Evolutionary conservation across 78 protist genomes (phyloP).

Genomic region (Dictyostelium intermedium): DNA sequence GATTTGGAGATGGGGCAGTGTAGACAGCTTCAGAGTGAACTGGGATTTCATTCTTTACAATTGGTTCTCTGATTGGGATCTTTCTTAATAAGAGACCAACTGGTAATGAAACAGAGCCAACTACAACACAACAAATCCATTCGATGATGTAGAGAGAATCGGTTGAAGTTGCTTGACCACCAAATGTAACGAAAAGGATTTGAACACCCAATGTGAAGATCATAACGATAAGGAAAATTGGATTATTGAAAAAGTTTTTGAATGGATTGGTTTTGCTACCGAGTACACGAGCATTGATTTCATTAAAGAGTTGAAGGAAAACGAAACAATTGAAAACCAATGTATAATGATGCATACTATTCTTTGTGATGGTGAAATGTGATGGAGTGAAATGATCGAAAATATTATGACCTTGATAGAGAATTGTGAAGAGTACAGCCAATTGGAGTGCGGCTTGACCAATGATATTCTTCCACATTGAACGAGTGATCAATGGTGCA

Average conservation of each 20-base stretch:
- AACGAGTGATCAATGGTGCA: slow-evolving; percentile 35
- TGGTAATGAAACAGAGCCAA: slow-evolving; percentile 44
- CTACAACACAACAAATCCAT: slow-evolving; percentile 66
- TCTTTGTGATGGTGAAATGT: neutral
- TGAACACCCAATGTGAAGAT: slow-evolving; percentile 74
- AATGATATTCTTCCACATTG: slow-evolving; percentile 92
- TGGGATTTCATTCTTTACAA: neutral
- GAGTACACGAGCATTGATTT: slow-evolving; percentile 91
- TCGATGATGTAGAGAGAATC: slow-evolving; percentile 36
- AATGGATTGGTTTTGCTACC: slow-evolving; percentile 20
- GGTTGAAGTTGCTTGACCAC: slow-evolving; percentile 73
- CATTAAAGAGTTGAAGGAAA: slow-evolving; percentile 95
- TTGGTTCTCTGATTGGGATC: slow-evolving; percentile 57
- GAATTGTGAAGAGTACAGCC: slow-evolving; percentile 58
- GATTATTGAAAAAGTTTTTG: slow-evolving; percentile 52
- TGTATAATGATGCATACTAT: slow-evolving; percentile 49
- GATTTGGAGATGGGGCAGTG: slow-evolving; percentile 31
- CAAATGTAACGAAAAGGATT: slow-evolving; percentile 89
- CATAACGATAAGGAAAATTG: slow-evolving; percentile 81
- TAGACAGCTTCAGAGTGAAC: slow-evolving; percentile 34
- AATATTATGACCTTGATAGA: slow-evolving; percentile 62
- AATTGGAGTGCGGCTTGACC: slow-evolving; percentile 91
- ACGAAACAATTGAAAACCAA: slow-evolving; percentile 97
- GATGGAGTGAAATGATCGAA: neutral
- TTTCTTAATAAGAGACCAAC: slow-evolving; percentile 34